A percentile compares a stretch with the other conserved stretches of the same genome.
These are phyloP conservation scores for Candida patagonica DNA, from an alignment of 805 yeast species.

Conservation along the genomic window DNA sequence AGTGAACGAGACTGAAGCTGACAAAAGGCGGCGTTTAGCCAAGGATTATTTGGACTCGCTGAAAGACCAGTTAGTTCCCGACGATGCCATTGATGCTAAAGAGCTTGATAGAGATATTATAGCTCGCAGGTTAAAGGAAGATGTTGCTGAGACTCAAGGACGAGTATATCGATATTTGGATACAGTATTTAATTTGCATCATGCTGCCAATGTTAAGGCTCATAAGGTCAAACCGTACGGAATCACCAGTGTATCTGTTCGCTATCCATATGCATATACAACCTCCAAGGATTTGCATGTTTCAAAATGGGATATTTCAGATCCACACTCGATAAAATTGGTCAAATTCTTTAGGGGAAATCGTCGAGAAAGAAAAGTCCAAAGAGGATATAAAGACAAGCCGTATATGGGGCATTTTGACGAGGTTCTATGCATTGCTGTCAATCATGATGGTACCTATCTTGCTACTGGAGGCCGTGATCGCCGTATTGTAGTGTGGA, in stretches of 20 bases:
- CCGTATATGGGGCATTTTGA: conserved; percentile 65
- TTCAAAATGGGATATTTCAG: conserved; percentile 67
- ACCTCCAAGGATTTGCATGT: conserved; percentile 74
- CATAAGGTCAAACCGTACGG: conserved; percentile 19
- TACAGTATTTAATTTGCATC: conserved; percentile 34
- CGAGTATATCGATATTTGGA: conserved; percentile 63
- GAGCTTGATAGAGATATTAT: conserved; percentile 85
- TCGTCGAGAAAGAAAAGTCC: conserved; percentile 19
- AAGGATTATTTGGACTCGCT: conserved; percentile 82
- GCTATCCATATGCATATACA: conserved; percentile 59
- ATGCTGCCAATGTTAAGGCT: conserved; percentile 22
- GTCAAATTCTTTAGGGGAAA: conserved; percentile 54
- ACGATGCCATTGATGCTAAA: conserved; percentile 67
- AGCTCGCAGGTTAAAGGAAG: conserved; percentile 68
- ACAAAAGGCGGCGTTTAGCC: conserved; percentile 87
- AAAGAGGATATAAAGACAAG: conserved; percentile 31
- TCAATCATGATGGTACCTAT: conserved; percentile 76
- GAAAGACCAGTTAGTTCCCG: conserved; percentile 40
- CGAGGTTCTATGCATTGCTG: conserved; percentile 70
- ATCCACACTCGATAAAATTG: conserved; percentile 51
- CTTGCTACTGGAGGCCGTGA: conserved; percentile 91
- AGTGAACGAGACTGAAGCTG: conserved; percentile 74
- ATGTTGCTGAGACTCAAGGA: conserved; percentile 87
- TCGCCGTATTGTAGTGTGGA: conserved; percentile 75
- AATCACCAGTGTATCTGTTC: conserved; percentile 37